Evolutionary conservation across 768 basidiomycete species (phyloP).

Genomic region (Lactarius evosmus): DNA sequence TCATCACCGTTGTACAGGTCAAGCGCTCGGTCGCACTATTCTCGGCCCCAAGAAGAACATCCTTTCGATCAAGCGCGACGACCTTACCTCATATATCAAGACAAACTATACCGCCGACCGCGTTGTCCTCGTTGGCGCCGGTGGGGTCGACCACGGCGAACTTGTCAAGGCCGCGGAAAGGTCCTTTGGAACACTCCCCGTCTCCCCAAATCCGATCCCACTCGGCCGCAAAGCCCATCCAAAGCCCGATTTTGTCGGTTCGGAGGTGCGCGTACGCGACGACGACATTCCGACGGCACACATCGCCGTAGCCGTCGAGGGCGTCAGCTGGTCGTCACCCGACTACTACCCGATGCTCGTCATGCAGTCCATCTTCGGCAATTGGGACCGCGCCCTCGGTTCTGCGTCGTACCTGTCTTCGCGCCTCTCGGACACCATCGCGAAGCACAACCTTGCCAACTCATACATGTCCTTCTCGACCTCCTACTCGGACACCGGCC

Average conservation of each 20-base stretch:
- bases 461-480: conserved; percentile 99
- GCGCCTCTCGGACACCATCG: conserved; percentile 86
- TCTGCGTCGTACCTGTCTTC: conserved; percentile 87
- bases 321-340: conserved; percentile 95
- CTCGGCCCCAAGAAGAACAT: conserved; percentile 97
- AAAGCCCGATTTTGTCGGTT: conserved; percentile 83
- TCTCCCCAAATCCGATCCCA: conserved; percentile 82
- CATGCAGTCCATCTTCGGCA: conserved; percentile 96
- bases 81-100: conserved; percentile 87
- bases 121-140: conserved; percentile 97
- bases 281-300: conserved; percentile 87
- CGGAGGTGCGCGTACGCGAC: conserved; percentile 93
- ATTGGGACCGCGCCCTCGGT: conserved; percentile 98
- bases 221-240: conserved; percentile 77
- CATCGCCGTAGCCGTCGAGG: conserved; percentile 96
- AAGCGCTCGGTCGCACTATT: conserved; percentile 94
- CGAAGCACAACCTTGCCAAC: conserved; percentile 94
- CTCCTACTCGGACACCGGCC: conserved; percentile 95
- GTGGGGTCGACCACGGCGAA: conserved; percentile 88
- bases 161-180: conserved; percentile 94
- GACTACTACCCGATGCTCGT: conserved; percentile 99
- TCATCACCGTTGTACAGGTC: conserved; percentile 50
- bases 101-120: conserved; percentile 98
- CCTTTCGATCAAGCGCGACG: conserved; percentile 87
- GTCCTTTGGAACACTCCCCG: conserved; percentile 86